These are phyloP conservation scores for Elymus sibiricus DNA, from an alignment of 176 grass and related monocot species.

Conservation along the genomic window DNA sequence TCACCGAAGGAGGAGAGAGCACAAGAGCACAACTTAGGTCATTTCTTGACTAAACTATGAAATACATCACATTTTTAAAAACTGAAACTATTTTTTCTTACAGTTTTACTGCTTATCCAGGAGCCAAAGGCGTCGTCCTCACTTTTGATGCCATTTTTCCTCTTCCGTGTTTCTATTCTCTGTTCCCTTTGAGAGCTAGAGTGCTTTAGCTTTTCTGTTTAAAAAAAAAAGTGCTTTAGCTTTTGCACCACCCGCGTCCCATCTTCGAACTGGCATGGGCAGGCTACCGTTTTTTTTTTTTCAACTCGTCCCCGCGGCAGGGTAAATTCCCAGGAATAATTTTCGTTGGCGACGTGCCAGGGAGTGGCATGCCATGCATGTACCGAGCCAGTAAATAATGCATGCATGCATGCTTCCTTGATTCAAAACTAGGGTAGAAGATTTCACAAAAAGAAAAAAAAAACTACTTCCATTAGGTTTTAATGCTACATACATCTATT, in stretches of 20 bases:
- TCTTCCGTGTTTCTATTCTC: conserved; percentile 27
- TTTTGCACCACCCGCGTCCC: not conserved
- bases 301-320: not conserved
- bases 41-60: no score
- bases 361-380: no score
- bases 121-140: not conserved
- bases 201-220: no score
- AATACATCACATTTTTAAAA: no score
- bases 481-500: no score
- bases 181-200: not conserved
- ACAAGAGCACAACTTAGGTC: no score
- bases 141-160: not conserved
- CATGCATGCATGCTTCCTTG: not conserved
- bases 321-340: not conserved
- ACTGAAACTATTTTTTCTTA: not conserved
- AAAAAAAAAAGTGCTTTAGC: not conserved
- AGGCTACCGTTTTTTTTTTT: no score
- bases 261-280: not conserved
- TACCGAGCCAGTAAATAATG: not conserved
- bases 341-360: not conserved
- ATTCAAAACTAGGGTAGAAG: not conserved
- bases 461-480: no score
- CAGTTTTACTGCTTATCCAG: not conserved
- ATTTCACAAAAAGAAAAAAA: no score
- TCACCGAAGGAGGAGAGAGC: no score